A percentile compares a stretch with the other conserved stretches of the same genome.
These are phyloP conservation scores for Seminavis robusta DNA, from an alignment of 108 stramenopile species.

Conservation along the genomic window DNA sequence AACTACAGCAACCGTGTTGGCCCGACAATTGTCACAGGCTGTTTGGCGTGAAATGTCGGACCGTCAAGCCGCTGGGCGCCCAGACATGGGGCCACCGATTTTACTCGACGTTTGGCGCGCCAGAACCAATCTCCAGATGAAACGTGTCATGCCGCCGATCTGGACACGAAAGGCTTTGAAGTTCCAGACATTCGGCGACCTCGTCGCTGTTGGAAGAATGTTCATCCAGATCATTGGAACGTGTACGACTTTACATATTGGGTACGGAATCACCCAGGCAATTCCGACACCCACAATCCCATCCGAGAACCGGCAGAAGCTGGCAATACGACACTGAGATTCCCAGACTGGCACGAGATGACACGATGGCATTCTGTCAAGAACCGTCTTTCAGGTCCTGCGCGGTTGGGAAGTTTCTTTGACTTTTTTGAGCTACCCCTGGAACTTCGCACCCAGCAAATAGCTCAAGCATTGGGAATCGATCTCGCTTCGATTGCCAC, in stretches of 20 bases:
- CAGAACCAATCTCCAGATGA: no score
- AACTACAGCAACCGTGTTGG: background rate
- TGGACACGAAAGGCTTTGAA: background rate
- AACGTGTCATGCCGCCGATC: background rate
- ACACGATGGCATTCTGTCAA: conserved; percentile 20
- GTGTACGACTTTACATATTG: conserved; percentile 54
- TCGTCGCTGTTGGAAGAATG: conserved; percentile 23
- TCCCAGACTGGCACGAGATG: conserved; percentile 21
- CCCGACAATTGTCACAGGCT: background rate
- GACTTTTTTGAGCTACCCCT: no score
- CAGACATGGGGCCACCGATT: no score
- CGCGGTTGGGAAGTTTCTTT: no score
- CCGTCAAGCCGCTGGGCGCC: no score
- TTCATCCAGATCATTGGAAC: conserved; percentile 45
- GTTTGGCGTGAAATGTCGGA: background rate
- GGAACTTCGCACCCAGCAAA: no score
- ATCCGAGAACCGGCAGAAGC: conserved; percentile 26
- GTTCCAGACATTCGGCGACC: conserved; percentile 4
- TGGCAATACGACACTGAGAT: conserved; percentile 10
- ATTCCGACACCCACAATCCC: conserved; percentile 3
- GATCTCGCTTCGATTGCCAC: no score
- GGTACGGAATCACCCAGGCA: conserved; percentile 34
- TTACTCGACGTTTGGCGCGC: no score
- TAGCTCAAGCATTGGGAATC: no score
- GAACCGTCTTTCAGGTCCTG: no score